phyloP scores from a whole-genome alignment of 176 grass and related monocot species.

The Oryza meridionalis region DNA sequence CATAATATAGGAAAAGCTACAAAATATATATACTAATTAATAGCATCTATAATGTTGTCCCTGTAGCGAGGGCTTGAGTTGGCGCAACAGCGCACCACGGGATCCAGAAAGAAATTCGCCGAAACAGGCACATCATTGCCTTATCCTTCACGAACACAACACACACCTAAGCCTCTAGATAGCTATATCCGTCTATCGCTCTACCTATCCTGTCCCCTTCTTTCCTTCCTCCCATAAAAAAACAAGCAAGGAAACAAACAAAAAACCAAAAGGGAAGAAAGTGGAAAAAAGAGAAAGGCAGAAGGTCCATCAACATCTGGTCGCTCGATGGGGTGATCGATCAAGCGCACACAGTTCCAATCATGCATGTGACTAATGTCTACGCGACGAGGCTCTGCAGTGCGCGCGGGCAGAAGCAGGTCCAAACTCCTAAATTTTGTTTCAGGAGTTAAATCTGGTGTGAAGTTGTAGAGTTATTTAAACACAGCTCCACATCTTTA shows the following conservation, averaged over 20 bases:
- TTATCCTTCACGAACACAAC: slow-evolving; percentile 39
- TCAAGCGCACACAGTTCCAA: background rate
- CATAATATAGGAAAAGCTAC: no score
- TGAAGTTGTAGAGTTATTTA: no score
- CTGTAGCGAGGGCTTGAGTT: background rate
- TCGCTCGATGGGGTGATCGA: background rate
- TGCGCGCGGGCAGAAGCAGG: no score
- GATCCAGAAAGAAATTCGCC: slow-evolving; percentile 1
- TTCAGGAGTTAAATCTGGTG: no score
- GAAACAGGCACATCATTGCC: slow-evolving; percentile 35
- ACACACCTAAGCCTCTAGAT: background rate
- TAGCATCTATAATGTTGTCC: background rate
- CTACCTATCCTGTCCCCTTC: background rate
- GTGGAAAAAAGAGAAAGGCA: background rate
- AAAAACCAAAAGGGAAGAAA: background rate
- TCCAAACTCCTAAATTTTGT: no score
- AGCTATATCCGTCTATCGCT: background rate
- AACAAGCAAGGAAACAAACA: no score
- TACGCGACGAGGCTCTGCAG: background rate
- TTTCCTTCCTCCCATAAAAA: no score
- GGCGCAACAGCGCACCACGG: slow-evolving; percentile 30
- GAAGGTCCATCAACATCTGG: background rate
- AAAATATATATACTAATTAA: no score
- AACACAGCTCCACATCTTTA: no score
- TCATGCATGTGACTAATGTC: background rate